Base-by-base conservation (phyloP, 345 rosid species). In the Litchi chinensis region DNA sequence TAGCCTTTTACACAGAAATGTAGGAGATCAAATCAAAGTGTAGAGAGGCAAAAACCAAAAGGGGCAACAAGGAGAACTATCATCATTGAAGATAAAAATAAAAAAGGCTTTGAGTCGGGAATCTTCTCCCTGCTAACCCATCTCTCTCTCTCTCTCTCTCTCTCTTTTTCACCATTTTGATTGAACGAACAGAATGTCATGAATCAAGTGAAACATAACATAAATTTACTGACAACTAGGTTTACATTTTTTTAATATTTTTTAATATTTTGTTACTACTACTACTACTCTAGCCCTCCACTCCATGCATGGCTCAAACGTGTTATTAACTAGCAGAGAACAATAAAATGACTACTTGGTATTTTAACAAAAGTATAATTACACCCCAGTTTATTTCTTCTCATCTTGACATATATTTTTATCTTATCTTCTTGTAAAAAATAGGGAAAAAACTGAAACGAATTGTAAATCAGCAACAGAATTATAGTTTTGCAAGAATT, bases 1-100 rank as follows among this genome's bases (percentile, higher is more conserved):
- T 39, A 76, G 80, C 85, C 85, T 83, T 89, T 85, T 86, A 79
- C 91, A 83, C 92, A 77, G 89, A 90, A 90, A 82, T 83, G 87
- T 86, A 87, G 88, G 90, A 86, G 84, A 82, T 80, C 81, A 81
- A 59, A 73, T 48, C 13, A 28, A 22, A 8, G 37, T 43, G 12
- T 1, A 41, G 65, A 75, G 80, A 7, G 62, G 62, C 41, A 56
- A 81, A 82, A 82, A 73, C 82, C 70, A 71, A 81, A 81, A 77
- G 74, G 56, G 15, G 81, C 76, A 82, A 85, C 87, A 83, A 79
- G 22, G 41, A 79, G 79, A 85, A 85, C 78, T 77, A 65, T 75
- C 81, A 87, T 88, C 88, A 80, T 84, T 79, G 76, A 78, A 79
- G 68, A 79, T 77, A 70, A 78, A 78, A 76, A 78, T 72, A 44